Evolutionary conservation across 495 filamentous ascomycete species (phyloP).

Genomic region (Achaetomiella virescens): DNA sequence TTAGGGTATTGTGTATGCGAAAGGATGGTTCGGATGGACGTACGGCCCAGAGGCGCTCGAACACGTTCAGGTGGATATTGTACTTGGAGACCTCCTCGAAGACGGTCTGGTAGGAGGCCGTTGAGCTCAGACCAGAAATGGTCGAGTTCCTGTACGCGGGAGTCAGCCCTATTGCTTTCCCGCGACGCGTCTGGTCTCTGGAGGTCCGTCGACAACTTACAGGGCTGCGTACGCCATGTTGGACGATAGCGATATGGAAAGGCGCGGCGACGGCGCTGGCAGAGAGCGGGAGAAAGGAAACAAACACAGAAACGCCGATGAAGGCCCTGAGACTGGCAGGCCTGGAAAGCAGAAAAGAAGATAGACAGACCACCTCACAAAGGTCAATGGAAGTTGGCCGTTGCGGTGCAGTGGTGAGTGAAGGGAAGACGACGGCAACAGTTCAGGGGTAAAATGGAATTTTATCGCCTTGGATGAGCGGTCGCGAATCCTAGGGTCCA

Average conservation of each 20-base stretch:
- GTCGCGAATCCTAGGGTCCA: constrained; percentile 4
- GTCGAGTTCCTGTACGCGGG: constrained; percentile 38
- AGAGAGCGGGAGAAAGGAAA: neutral
- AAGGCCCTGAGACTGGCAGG: neutral
- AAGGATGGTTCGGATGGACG: constrained; percentile 30
- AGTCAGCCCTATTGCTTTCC: constrained; percentile 16
- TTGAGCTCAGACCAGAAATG: constrained; percentile 40
- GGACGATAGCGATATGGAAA: constrained; percentile 5
- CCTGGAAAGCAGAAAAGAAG: constrained; percentile 8
- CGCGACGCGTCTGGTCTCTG: neutral
- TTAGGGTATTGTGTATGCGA: neutral
- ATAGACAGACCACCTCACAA: constrained; percentile 9
- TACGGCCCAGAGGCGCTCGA: constrained; percentile 84
- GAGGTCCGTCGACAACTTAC: constrained; percentile 24
- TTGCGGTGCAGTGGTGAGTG: constrained; percentile 13
- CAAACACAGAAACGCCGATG: neutral
- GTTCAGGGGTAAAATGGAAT: constrained; percentile 21
- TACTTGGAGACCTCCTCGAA: constrained; percentile 82
- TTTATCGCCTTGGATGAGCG: constrained; percentile 15
- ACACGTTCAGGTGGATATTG: constrained; percentile 79
- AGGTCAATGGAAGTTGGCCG: constrained; percentile 3
- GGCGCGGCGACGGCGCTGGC: neutral
- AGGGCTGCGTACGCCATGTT: constrained; percentile 36
- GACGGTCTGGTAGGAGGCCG: constrained; percentile 67
- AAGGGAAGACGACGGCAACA: constrained; percentile 1